phyloP scores from a whole-genome alignment of 2,329 filamentous ascomycete genomes.

The Talaromyces piceae region DNA sequence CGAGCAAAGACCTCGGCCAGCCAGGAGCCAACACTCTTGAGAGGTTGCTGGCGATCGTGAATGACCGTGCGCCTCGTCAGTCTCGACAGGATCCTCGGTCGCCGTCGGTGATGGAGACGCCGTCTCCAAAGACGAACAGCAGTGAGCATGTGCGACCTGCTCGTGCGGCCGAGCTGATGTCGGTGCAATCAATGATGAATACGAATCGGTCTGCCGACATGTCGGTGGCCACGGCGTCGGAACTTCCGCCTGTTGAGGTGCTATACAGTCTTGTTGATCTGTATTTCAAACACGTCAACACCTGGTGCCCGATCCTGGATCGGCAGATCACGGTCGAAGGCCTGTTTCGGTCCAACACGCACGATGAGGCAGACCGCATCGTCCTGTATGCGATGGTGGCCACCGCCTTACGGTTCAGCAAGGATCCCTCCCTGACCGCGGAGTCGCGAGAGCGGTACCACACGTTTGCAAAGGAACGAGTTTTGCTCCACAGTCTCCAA shows the following conservation, averaged over 20 bases:
- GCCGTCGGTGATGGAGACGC: background rate
- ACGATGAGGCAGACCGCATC: constrained; percentile 75
- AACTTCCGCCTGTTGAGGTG: constrained; percentile 66
- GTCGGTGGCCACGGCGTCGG: constrained; percentile 51
- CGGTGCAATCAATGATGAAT: constrained; percentile 2
- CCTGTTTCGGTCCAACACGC: constrained; percentile 66
- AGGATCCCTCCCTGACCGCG: constrained; percentile 64
- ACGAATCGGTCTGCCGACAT: background rate
- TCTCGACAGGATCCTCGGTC: background rate
- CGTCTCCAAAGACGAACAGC: background rate
- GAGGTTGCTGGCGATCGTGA: background rate
- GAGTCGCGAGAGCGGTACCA: constrained; percentile 69
- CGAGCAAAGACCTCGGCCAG: background rate
- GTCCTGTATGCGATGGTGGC: constrained; percentile 82
- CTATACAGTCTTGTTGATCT: constrained; percentile 65
- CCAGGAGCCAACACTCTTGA: background rate
- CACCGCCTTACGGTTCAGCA: constrained; percentile 76
- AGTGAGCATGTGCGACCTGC: background rate
- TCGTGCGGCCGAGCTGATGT: constrained; percentile 2
- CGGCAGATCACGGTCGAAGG: constrained; percentile 72
- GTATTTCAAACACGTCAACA: constrained; percentile 73
- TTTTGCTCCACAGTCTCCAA: constrained; percentile 78
- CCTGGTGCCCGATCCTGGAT: constrained; percentile 82
- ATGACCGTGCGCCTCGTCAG: background rate
- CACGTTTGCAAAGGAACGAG: constrained; percentile 72